Evolutionary conservation across 2,329 filamentous ascomycete species (phyloP), one percentile per base, ranked within the genome.

Genomic region (Trichoderma citrinoviride): DNA sequence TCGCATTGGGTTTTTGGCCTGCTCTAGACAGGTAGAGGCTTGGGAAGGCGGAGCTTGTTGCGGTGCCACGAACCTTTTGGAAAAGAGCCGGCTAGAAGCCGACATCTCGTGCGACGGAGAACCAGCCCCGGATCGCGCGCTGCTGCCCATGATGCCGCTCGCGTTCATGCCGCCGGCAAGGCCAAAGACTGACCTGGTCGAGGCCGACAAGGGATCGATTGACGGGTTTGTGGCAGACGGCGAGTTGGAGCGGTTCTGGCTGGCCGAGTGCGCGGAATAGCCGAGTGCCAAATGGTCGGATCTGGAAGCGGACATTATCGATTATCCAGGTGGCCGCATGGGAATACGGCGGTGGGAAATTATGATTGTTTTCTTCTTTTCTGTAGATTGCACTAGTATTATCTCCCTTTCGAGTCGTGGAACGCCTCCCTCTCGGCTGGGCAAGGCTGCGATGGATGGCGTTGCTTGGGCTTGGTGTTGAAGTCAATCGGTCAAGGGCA

Each of bases 81-180:
- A 93, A 79, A 91, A 97, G 66, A 98, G 83, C 72, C 94, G 86
- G 75, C 84, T 80, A 63, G 86, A 88, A 65, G 89, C 87, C 50
- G 81, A 79, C 75, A 93, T 87, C 71, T 98, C 95, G 81, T 97
- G 93, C 79, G 93, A 97, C 73, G 95, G 95, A 84, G 95, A 99
- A 77, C 93, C 93, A 82, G 92, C 88, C 82, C 93, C 93, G 74
- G 94, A 90, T 81, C 94, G 86, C 73, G 86, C 78, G 72, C 79
- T 82, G 70, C 80, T 80, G 68, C 83, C 78, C 83, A 89, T 87
- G 75, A 87, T 87, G 72, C 79, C 78, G 66, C 81, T 77, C 66
- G 82, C 78, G 67, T 81, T 88, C 71, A 91, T 79, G 66, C 85
- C 82, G 71, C 86, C 86, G 54, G 89, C 82, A 68, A 90, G 80